phyloP scores from a whole-genome alignment of 345 rosid species.

The Murraya koenigii region DNA sequence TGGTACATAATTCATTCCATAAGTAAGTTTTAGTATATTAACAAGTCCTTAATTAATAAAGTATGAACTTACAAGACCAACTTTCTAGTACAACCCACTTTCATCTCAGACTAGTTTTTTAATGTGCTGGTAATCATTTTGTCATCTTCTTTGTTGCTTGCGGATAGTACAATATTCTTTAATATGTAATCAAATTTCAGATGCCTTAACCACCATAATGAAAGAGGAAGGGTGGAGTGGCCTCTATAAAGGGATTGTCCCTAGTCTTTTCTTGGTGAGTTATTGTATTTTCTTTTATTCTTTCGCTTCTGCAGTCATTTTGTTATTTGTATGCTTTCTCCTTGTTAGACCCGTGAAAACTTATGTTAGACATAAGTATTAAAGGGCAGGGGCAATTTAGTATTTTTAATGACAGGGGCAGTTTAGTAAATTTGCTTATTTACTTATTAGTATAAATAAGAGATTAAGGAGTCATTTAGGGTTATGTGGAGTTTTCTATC shows the following conservation, averaged over 20 bases:
- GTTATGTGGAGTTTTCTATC: no score
- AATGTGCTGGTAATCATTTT: neutral
- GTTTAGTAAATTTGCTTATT: no score
- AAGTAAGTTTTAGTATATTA: neutral
- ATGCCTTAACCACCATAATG: constrained; percentile 83
- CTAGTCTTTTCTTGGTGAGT: constrained; percentile 78
- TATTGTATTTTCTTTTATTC: constrained; percentile 2
- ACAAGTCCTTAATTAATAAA: neutral
- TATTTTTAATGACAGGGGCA: no score
- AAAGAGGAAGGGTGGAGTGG: constrained; percentile 92
- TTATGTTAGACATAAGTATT: no score
- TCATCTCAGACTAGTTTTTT: neutral
- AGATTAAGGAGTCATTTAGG: no score
- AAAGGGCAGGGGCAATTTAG: no score
- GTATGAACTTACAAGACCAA: neutral
- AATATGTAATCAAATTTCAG: constrained; percentile 35
- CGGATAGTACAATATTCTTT: neutral
- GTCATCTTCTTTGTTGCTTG: constrained; percentile 13
- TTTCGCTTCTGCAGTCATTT: neutral
- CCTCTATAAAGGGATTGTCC: constrained; percentile 80
- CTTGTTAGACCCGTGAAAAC: no score
- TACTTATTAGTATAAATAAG: no score
- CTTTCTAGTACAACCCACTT: neutral
- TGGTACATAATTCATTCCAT: neutral
- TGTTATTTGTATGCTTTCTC: neutral